Evolutionary conservation across 805 yeast species (phyloP), one percentile per base, ranked within the genome.

Genomic region (Saturnispora quitensis): DNA sequence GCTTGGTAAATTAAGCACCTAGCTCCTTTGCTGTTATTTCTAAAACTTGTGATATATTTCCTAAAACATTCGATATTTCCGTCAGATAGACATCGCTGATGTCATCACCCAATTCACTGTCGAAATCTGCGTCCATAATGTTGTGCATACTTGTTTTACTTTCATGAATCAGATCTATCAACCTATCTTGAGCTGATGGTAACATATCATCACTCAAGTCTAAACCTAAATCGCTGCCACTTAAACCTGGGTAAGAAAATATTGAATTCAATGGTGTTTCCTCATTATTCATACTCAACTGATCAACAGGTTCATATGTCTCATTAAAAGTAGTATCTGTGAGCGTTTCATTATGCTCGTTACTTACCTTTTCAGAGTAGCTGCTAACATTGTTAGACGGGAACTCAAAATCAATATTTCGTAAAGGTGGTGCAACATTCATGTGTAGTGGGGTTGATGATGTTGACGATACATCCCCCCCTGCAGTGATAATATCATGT

Each of bases 241-340:
- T 43, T 3, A 49, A 5, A 10, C 24, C 46, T 8, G 45, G 42
- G 20, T 43, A 43, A 8, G 45, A 40, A 43, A 49, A 49, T n/a
- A 49, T 17, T 8, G 51, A 40, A 43, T 49, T 47, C 4, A 44
- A 20, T 18, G 42, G 42, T 18, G 42, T 38, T 18, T 18, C 42
- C 18, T 38, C 42, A 0, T n/a, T 18, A 18, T 20, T 20, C 4
- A 38, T 18, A 38, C 24, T 18, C 12, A 38, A 4, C 18, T 18
- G 24, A 17, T 17, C 36, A 7, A 28, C 47, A 35, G 17, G 45
- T 33, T 47, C 51, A 35, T 25, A 43, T n/a, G 43, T 24, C 6
- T 43, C 51, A 13, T 49, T 46, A 25, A 49, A 49, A 8, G 51
- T 49, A 15, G 43, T 49, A 25, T 49, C 51, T 13, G 47, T 49